Conservation (phyloP, 2,329 filamentous ascomycete genomes). For the Ophiostoma sp. region DNA sequence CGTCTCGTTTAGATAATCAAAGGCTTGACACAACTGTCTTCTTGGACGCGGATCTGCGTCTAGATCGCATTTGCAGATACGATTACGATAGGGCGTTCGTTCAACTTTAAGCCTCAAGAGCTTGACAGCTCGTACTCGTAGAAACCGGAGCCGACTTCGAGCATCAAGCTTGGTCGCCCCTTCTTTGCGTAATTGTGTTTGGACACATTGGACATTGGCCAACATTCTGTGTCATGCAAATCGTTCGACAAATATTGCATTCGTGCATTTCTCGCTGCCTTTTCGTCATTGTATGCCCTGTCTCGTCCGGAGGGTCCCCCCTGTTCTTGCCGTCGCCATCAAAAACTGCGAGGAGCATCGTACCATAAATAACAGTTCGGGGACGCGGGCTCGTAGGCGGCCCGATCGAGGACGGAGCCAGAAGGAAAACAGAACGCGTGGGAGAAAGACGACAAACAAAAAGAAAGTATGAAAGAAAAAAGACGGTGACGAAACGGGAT, state of each 20-base stretch:
- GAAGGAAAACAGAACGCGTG: not conserved
- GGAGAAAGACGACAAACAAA: not conserved
- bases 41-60: not conserved
- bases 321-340: not conserved
- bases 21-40: no score
- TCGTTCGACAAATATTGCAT: not conserved
- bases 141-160: not conserved
- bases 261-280: not conserved
- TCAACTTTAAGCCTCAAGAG: not conserved
- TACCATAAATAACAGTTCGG: not conserved
- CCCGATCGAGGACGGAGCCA: not conserved
- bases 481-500: not conserved
- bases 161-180: not conserved
- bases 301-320: not conserved
- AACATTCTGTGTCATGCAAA: not conserved
- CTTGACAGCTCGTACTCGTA: not conserved
- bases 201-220: not conserved
- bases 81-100: not conserved
- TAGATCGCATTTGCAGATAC: no score
- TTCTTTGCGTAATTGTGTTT: not conserved
- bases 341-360: not conserved
- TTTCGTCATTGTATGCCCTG: not conserved
- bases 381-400: not conserved
- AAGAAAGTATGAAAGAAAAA: not conserved
- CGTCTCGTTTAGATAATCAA: not conserved